Evolutionary conservation across 2,329 filamentous ascomycete genomes (phyloP).

Genomic region (Pseudocercospora pini-densiflorae): DNA sequence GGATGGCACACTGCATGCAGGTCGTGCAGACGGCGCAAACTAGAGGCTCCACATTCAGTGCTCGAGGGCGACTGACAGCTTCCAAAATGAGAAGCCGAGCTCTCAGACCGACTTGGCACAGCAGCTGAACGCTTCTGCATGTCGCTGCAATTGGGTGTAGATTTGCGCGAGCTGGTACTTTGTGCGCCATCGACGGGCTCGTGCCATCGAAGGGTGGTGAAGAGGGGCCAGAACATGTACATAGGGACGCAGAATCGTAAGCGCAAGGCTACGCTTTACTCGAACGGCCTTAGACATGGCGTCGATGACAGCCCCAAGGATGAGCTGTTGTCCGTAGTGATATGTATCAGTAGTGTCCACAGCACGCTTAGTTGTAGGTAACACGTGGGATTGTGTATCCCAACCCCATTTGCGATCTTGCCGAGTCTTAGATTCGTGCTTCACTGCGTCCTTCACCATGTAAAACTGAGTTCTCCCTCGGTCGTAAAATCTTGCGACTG

Average conservation of each 20-base stretch:
- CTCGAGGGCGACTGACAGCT: not conserved
- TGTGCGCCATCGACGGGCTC: not conserved
- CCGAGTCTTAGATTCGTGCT: too few species aligned
- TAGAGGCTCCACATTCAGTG: not conserved
- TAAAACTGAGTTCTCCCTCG: too few species aligned
- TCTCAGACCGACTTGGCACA: not conserved
- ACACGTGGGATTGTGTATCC: too few species aligned
- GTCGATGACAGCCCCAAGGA: not conserved
- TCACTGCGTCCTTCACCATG: too few species aligned
- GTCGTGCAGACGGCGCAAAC: not conserved
- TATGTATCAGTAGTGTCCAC: not conserved
- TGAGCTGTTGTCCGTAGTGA: not conserved
- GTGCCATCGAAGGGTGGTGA: not conserved
- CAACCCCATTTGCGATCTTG: too few species aligned
- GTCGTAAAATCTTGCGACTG: too few species aligned
- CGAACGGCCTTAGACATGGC: not conserved
- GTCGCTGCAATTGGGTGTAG: not conserved
- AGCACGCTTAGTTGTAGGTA: not conserved
- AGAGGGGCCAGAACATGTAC: not conserved
- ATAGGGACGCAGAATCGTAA: not conserved
- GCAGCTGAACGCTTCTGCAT: not conserved
- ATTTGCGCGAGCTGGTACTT: not conserved
- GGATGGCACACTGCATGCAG: not conserved
- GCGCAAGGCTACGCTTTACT: slow-evolving; percentile 1
- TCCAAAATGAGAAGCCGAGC: not conserved